Evolutionary conservation across 2,329 filamentous ascomycete genomes (phyloP).

Genomic region (Juglanconis oblonga): DNA sequence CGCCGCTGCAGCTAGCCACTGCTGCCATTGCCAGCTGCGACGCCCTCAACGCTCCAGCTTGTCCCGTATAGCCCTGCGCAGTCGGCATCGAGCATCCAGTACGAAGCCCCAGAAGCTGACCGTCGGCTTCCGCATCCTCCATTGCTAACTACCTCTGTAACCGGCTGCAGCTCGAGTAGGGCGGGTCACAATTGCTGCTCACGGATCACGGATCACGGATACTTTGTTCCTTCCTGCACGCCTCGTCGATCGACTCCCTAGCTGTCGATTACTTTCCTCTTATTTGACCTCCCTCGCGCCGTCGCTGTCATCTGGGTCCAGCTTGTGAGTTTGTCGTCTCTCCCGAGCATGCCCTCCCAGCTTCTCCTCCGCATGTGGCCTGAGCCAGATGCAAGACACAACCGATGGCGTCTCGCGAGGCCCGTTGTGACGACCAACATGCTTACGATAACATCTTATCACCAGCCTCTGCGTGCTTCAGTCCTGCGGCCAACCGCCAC

Average conservation of each 20-base stretch:
- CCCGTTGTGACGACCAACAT: slow-evolving; percentile 3
- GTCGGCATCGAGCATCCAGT: not conserved
- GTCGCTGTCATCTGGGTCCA: not conserved
- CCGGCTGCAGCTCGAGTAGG: not conserved
- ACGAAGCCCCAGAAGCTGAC: not conserved
- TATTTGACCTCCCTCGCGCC: not conserved
- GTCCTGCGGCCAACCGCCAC: slow-evolving; percentile 8
- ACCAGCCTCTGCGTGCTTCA: slow-evolving; percentile 13
- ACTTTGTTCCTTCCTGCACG: slow-evolving; percentile 4
- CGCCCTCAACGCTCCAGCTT: not conserved
- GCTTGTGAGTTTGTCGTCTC: slow-evolving; percentile 5
- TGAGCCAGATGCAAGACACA: not conserved
- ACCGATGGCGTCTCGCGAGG: slow-evolving; percentile 8
- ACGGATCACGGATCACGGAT: not conserved
- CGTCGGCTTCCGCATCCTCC: not conserved
- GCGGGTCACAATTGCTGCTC: not conserved
- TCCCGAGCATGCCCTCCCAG: not conserved
- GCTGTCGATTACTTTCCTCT: not conserved
- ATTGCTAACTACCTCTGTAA: not conserved
- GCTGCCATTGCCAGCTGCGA: not conserved
- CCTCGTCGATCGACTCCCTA: slow-evolving; percentile 6
- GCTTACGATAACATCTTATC: slow-evolving; percentile 16
- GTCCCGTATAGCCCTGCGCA: not conserved
- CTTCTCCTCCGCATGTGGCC: not conserved
- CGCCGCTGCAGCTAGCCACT: slow-evolving; percentile 14